A percentile compares a stretch with the other conserved stretches of the same genome.
phyloP scores from a whole-genome alignment of 1,284 basidiomycete species.

The Naganishia cerealis region DNA sequence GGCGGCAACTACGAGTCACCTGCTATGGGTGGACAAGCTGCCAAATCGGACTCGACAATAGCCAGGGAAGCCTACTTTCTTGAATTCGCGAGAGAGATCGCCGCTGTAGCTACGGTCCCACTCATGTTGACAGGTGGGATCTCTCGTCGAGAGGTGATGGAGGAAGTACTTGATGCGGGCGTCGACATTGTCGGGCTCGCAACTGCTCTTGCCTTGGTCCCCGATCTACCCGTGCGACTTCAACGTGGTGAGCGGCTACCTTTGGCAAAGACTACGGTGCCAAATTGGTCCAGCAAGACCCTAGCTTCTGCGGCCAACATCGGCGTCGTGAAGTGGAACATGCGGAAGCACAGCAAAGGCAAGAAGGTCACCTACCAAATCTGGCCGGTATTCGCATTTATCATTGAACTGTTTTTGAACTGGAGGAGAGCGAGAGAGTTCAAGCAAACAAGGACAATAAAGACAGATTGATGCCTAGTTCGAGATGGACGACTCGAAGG shows the following conservation, averaged over 20 bases:
- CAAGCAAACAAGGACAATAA: not conserved
- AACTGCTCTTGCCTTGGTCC: constrained; percentile 10
- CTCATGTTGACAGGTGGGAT: constrained; percentile 21
- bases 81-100: constrained; percentile 36
- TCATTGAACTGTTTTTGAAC: constrained; percentile 8
- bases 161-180: constrained; percentile 4
- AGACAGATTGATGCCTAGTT: not conserved
- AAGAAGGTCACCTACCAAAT: not conserved
- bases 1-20: constrained; percentile 57
- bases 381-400: constrained; percentile 12
- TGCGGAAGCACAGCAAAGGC: constrained; percentile 15
- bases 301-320: not conserved
- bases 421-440: constrained; percentile 19
- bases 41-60: constrained; percentile 49
- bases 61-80: constrained; percentile 55
- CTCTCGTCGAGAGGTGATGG: constrained; percentile 5
- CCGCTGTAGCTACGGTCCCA: constrained; percentile 29
- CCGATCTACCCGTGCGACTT: constrained; percentile 1
- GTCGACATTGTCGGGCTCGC: constrained; percentile 3
- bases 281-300: constrained; percentile 8
- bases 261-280: not conserved
- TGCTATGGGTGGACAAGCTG: constrained; percentile 38
- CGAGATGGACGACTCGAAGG: not conserved
- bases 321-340: constrained; percentile 17
- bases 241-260: constrained; percentile 4